These are phyloP conservation scores for Magnusiomyces ingens DNA, from an alignment of 1,139 yeast species.

Conservation along the genomic window DNA sequence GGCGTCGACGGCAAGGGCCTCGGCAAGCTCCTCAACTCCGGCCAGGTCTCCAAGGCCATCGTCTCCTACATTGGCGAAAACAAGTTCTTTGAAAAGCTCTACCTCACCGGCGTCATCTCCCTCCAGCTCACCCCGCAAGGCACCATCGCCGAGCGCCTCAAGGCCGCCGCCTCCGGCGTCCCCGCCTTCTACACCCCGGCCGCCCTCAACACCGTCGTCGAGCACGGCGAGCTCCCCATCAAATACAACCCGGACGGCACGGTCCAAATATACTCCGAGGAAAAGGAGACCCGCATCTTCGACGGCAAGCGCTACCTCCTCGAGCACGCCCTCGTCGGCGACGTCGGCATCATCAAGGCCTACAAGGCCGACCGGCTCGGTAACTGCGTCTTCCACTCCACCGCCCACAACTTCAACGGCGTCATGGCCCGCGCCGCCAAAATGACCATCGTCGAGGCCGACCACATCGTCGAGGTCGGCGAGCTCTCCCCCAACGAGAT, in stretches of 20 bases:
- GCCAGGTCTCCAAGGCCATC: constrained; percentile 42
- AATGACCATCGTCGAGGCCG: constrained; percentile 41
- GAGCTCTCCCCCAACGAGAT: constrained; percentile 38
- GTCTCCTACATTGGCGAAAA: constrained; percentile 45
- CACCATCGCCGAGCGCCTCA: constrained; percentile 42
- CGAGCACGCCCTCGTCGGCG: constrained; percentile 39
- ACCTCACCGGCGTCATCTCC: constrained; percentile 40
- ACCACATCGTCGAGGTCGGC: constrained; percentile 39
- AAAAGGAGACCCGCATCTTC: constrained; percentile 36
- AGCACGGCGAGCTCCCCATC: constrained; percentile 44
- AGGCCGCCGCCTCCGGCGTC: constrained; percentile 46
- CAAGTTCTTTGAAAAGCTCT: constrained; percentile 38
- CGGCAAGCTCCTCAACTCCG: constrained; percentile 37
- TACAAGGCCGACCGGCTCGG: constrained; percentile 39
- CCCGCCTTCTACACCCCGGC: constrained; percentile 48
- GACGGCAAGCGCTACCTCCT: constrained; percentile 36
- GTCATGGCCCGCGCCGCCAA: constrained; percentile 40
- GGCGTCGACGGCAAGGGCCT: constrained; percentile 45
- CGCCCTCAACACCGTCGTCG: constrained; percentile 45
- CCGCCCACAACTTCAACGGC: constrained; percentile 40
- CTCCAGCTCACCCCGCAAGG: constrained; percentile 49
- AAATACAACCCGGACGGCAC: constrained; percentile 35
- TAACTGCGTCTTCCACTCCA: constrained; percentile 39
- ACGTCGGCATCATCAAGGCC: constrained; percentile 40
- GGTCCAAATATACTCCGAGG: constrained; percentile 33